phyloP scores from a whole-genome alignment of 2,329 filamentous ascomycete genomes.

The Blumeriella jaapii region DNA sequence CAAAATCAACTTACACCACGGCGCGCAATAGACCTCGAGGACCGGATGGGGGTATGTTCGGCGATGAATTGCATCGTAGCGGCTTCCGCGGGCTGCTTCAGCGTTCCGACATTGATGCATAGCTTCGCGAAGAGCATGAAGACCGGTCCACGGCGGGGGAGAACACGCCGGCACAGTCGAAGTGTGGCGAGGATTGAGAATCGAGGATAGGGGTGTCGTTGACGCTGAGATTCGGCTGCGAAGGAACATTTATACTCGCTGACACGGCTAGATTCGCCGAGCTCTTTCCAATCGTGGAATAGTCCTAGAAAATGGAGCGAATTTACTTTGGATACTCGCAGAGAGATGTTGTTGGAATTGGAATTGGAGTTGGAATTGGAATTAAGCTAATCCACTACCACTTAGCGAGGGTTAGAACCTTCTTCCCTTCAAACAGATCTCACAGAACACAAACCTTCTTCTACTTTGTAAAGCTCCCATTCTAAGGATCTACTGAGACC shows the following conservation, averaged over 20 bases:
- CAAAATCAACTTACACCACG: conserved; percentile 28
- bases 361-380: no score
- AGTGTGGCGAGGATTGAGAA: conserved; percentile 12
- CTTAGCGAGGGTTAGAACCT: no score
- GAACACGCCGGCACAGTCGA: conserved; percentile 7
- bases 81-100: conserved; percentile 13
- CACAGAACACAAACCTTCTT: no score
- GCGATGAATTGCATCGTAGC: conserved; percentile 28
- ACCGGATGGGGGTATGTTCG: conserved; percentile 29
- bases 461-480: no score
- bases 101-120: conserved; percentile 12
- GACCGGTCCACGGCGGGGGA: conserved; percentile 9
- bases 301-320: conserved; percentile 1
- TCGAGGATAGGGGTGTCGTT: conserved; percentile 12
- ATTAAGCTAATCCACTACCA: no score
- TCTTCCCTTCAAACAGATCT: no score
- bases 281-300: conserved; percentile 8
- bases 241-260: conserved; percentile 6
- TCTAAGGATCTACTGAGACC: no score
- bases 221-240: conserved; percentile 9
- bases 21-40: conserved; percentile 28
- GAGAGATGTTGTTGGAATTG: no score
- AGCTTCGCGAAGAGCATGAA: conserved; percentile 11
- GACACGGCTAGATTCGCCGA: conserved; percentile 6
- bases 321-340: no score